phyloP scores from a whole-genome alignment of 2,329 filamentous ascomycete species.

The Monilinia polystroma region DNA sequence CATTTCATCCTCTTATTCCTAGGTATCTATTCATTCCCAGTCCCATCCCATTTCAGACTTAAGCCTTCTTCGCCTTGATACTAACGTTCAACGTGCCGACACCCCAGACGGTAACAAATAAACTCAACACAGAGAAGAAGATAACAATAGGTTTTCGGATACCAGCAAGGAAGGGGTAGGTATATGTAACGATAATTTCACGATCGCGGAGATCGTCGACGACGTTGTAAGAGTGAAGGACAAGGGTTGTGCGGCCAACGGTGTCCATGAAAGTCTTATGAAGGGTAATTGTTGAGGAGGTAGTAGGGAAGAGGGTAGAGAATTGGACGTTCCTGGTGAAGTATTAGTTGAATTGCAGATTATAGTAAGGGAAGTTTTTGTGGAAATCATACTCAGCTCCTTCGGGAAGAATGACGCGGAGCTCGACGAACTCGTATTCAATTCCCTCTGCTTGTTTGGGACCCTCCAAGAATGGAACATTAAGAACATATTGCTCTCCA shows the following conservation, averaged over 20 bases:
- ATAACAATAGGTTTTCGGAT: conserved; percentile 86
- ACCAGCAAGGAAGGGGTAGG: conserved; percentile 70
- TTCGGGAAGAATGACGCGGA: conserved; percentile 86
- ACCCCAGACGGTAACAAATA: conserved; percentile 74
- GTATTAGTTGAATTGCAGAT: conserved; percentile 46
- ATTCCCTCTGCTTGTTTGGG: conserved; percentile 83
- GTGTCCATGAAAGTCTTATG: conserved; percentile 94
- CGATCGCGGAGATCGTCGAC: conserved; percentile 87
- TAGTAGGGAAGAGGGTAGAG: conserved; percentile 70
- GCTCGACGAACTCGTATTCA: conserved; percentile 76
- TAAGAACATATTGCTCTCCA: conserved; percentile 75
- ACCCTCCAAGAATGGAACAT: conserved; percentile 89
- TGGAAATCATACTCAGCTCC: conserved; percentile 70
- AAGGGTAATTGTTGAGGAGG: conserved; percentile 57
- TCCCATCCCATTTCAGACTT: not conserved
- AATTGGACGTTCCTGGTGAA: conserved; percentile 71
- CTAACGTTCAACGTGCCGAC: conserved; percentile 52
- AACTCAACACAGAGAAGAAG: conserved; percentile 67
- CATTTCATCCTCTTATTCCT: not conserved
- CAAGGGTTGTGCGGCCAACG: conserved; percentile 77
- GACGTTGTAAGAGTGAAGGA: conserved; percentile 78
- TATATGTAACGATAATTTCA: conserved; percentile 82
- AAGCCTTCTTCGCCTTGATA: conserved; percentile 34
- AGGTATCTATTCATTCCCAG: no score
- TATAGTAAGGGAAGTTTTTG: conserved; percentile 41